These are phyloP conservation scores for Hyaloscypha variabilis DNA, from an alignment of 495 filamentous ascomycete genomes.

Conservation along the genomic window DNA sequence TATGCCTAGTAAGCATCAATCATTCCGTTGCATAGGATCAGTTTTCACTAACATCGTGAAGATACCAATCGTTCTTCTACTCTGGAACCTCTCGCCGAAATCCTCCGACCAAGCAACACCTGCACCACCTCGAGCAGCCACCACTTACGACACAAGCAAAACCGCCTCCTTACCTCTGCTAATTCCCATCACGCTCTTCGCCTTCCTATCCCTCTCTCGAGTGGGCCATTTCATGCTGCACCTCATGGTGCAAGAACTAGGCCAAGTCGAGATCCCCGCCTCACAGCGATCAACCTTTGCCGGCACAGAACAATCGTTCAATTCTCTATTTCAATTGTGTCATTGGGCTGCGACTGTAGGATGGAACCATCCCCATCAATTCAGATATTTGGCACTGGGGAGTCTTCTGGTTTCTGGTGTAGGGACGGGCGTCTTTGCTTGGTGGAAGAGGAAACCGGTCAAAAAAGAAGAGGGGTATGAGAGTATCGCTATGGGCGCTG, in stretches of 20 bases:
- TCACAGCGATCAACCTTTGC: conserved; percentile 43
- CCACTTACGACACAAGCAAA: conserved; percentile 4
- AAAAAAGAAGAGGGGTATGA: conserved; percentile 11
- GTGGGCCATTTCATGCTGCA: conserved; percentile 44
- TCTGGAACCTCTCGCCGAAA: conserved; percentile 39
- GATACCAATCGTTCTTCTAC: conserved; percentile 40
- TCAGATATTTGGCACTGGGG: conserved; percentile 41
- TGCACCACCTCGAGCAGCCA: background rate
- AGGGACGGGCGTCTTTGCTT: conserved; percentile 38
- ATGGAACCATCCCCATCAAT: conserved; percentile 41
- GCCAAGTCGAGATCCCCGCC: conserved; percentile 40
- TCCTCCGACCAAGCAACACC: background rate
- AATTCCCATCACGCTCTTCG: conserved; percentile 35
- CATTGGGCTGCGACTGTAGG: conserved; percentile 42
- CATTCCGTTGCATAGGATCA: conserved; percentile 7
- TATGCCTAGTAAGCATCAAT: conserved; percentile 36
- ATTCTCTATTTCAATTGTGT: conserved; percentile 40
- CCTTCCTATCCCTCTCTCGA: conserved; percentile 43
- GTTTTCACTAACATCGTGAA: conserved; percentile 12
- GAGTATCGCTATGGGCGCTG: conserved; percentile 29
- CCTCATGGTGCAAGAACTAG: conserved; percentile 45
- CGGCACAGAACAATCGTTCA: conserved; percentile 43
- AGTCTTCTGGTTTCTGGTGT: conserved; percentile 36
- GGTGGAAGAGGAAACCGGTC: conserved; percentile 34
- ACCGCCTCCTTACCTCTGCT: conserved; percentile 6